Conservation (phyloP, 176 grass and related monocot species). For the Hordeum marinum region DNA sequence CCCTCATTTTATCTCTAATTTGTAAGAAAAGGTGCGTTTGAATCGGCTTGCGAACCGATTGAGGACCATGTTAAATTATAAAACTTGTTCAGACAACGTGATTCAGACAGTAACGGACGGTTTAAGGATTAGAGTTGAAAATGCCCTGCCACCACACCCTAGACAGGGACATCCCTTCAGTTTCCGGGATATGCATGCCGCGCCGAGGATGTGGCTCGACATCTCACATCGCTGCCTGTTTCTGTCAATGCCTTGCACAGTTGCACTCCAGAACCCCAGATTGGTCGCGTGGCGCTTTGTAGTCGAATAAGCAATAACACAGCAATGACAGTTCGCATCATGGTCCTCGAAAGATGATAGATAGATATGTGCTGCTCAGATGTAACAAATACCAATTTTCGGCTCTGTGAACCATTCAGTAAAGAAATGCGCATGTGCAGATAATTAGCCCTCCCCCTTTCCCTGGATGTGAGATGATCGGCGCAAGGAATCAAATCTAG, state of each 20-base stretch:
- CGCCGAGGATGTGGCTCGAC: not conserved
- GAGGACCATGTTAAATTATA: too few relatives aligned
- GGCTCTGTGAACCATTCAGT: not conserved
- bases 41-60: too few relatives aligned
- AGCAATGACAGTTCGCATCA: not conserved
- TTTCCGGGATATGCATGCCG: not conserved
- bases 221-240: not conserved
- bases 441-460: not conserved
- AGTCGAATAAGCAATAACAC: not conserved
- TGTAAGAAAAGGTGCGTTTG: too few relatives aligned
- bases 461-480: slow-evolving; percentile 16
- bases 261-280: not conserved
- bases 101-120: too few relatives aligned
- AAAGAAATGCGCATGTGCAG: not conserved
- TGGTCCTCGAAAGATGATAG: not conserved
- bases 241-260: not conserved
- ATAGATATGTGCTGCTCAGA: not conserved
- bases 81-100: too few relatives aligned
- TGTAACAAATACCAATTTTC: not conserved
- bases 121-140: too few relatives aligned
- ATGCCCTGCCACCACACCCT: not conserved
- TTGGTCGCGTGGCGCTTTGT: not conserved
- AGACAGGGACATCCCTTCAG: slow-evolving; percentile 24
- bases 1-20: too few relatives aligned
- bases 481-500: slow-evolving; percentile 36